Percentiles rank a stretch among this genome's conserved stretches.
Evolutionary conservation across 306 rosid genomes (phyloP).

Genomic region (Cucurbita argyrosperma): DNA sequence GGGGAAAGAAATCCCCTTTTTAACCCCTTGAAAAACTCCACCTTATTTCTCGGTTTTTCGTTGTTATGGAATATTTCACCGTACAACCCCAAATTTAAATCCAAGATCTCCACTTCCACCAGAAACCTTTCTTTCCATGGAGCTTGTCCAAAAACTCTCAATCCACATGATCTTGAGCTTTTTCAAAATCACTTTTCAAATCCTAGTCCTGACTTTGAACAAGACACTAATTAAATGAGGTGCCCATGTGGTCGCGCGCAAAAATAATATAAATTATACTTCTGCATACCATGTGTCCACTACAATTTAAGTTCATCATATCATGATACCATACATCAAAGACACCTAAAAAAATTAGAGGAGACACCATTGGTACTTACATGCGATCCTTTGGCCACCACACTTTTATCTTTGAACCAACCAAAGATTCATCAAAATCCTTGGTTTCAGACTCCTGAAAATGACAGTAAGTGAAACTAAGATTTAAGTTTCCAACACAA

Average conservation of each 20-base stretch:
- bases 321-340: not conserved
- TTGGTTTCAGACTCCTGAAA: slow-evolving; percentile 36
- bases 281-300: not conserved
- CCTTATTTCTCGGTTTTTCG: not conserved
- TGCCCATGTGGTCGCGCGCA: not conserved
- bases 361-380: slow-evolving; percentile 35
- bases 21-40: not conserved
- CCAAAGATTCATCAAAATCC: slow-evolving; percentile 34
- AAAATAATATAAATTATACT: not conserved
- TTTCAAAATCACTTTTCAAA: not conserved
- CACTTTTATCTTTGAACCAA: slow-evolving; percentile 59
- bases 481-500: slow-evolving; percentile 4
- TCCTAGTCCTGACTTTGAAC: not conserved
- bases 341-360: not conserved
- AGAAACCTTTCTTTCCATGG: too few relatives aligned
- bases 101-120: not conserved
- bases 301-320: not conserved
- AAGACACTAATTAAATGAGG: not conserved
- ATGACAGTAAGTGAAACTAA: slow-evolving; percentile 3
- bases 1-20: not conserved
- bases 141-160: too few relatives aligned
- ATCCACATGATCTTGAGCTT: not conserved
- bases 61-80: not conserved
- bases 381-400: slow-evolving; percentile 72
- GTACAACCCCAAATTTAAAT: not conserved